Evolutionary conservation across 2,329 filamentous ascomycete species (phyloP), one percentile per base, ranked within the genome.

Genomic region (Colletotrichum destructivum): DNA sequence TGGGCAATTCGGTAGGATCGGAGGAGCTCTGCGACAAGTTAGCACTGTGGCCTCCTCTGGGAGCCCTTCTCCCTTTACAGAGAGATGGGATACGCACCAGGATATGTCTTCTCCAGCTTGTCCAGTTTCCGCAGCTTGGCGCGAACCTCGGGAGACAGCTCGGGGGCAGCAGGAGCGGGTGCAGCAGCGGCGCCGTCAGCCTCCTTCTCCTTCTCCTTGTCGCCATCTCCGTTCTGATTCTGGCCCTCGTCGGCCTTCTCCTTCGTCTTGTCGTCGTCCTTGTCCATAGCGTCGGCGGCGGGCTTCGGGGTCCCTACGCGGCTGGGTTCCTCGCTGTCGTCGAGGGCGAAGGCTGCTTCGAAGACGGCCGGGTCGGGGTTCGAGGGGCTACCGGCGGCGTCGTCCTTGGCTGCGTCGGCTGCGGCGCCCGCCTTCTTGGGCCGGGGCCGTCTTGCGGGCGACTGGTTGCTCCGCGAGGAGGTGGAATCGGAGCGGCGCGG

Each of bases 1-100:
- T 99, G 96, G 21, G 96, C 96, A 75, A 95, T 92, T 73, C 95
- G 91, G 82, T 99, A 99, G 11, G 96, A 98, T 68, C 94, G 92
- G 61, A 98, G 86, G 0, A 99, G 87, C 78, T 98, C 96, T 94
- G 65, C 62, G 23, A 57, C 6, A 4, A 18, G 55, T 71, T 4
- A 72, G 61, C 40, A 49, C 4, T 5, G 18, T 35, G 7, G 7
- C 23, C 2, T 18, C 31, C 16, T 23, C 31, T 16, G 13, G n/a
- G 9, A 11, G 35, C 35, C 35, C n/a, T 15, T 2, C 35, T 12
- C 1, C 9, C 1, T 26, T 55, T 38, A 3, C 8, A 18, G 13
- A 18, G 9, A 16, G 26, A 40, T 70, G 51, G n/a, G 67, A 65
- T 40, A 73, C 81, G 54, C 86, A 95, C 94, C 94, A 79, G 94